Evolutionary conservation across 2,329 filamentous ascomycete genomes (phyloP), one percentile per base, ranked within the genome.

Genomic region (Dissoconium aciculare): DNA sequence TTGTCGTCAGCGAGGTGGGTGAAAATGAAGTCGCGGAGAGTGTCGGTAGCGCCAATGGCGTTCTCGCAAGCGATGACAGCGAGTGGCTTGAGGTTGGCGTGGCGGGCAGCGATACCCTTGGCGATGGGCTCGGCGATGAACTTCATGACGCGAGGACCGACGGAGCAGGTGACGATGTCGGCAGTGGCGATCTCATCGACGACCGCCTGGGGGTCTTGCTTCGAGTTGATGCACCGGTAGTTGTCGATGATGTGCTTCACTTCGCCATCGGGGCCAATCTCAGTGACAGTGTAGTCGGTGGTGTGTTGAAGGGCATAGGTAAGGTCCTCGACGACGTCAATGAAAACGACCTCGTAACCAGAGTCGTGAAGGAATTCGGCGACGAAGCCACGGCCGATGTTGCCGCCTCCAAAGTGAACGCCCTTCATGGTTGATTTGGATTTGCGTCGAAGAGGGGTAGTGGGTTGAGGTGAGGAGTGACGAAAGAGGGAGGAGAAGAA

Each of bases 31-130:
- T 69, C 70, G 43, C 78, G 81, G 30, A 94, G 77, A 23, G 79
- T 82, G 53, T 89, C 81, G 29, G 89, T 95, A 49, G 84, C 89
- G 42, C 82, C 82, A 53, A 95, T 94, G 54, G 83, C 83, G 59
- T 98, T 98, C 66, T 98, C 89, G 60, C 89, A 98, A 35, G 89
- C 89, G 60, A 98, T 93, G 52, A 98, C 81, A 13, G 85, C 75
- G 25, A 95, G 60, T 5, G 87, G 85, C 39, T 69, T 69, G 32
- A 63, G 54, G 27, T 57, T 56, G 8, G 19, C 8, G 15, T 73
- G 67, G 41, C 89, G 78, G 43, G 69, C 68, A 53, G 87, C 77
- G 41, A 98, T 82, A 44, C 82, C 89, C 67, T 92, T 89, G 53
- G 87, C 87, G 46, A 98, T 93, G 47, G 85, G 79, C 14, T 87